phyloP scores from a whole-genome alignment of 176 grass and related monocot species.

The Thalia dealbata region DNA sequence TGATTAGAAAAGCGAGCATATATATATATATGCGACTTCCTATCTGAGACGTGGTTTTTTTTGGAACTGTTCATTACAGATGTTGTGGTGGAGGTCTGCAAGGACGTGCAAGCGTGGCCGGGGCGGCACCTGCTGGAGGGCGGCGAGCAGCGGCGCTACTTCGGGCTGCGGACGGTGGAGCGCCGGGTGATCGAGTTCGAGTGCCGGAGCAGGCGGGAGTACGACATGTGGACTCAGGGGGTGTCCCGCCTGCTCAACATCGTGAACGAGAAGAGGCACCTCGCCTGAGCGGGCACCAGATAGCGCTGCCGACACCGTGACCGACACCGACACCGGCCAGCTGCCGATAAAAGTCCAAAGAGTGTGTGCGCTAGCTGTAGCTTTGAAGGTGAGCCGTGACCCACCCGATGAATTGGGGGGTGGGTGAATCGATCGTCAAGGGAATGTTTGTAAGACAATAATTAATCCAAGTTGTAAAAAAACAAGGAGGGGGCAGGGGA shows the following conservation, averaged over 20 bases:
- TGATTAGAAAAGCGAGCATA: too few species aligned
- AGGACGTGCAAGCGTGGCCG: constrained; percentile 76
- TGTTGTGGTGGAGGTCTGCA: constrained; percentile 73
- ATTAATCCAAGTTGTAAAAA: neutral
- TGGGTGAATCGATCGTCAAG: neutral
- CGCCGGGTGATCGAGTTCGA: constrained; percentile 97
- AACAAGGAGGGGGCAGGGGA: neutral
- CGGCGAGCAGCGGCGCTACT: constrained; percentile 79
- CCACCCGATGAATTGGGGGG: neutral
- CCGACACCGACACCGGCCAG: neutral
- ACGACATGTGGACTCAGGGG: constrained; percentile 80
- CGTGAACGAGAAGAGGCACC: constrained; percentile 40
- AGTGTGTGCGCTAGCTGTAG: neutral
- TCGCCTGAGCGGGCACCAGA: constrained; percentile 12
- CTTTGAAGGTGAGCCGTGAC: neutral
- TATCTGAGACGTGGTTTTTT: neutral
- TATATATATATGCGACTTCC: too few species aligned
- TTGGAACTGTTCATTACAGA: constrained; percentile 17
- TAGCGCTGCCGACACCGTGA: too few species aligned
- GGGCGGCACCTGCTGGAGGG: constrained; percentile 76
- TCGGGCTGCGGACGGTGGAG: constrained; percentile 73
- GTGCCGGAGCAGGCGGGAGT: constrained; percentile 48
- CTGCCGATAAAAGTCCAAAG: neutral
- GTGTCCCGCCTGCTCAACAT: constrained; percentile 63
- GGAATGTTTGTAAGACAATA: neutral